Evolutionary conservation across 2,329 filamentous ascomycete genomes (phyloP), one percentile per base, ranked within the genome.

Genomic region (Fusarium coicis): DNA sequence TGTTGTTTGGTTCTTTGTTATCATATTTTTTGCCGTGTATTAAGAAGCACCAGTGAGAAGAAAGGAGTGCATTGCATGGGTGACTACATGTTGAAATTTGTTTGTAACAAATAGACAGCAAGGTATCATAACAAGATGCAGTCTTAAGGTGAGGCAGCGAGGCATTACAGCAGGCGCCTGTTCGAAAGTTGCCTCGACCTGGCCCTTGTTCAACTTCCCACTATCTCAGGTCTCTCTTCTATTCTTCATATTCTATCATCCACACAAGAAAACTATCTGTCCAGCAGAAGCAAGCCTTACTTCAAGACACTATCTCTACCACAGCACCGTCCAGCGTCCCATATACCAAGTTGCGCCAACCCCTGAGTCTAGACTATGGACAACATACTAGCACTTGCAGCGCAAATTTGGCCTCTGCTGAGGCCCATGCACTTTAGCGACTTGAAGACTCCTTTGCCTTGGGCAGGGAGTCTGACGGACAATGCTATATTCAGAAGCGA

Each of bases 341-440:
- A 10, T 19, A 34, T 34, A 5, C 11, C 18, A 52, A 37, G 9
- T 36, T 52, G 26, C 12, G 10, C 8, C 14, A 21, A 10, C 28
- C 21, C 16, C 47, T 19, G 21, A 50, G 21, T 23, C 46, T 23
- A 8, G 3, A 32, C 28, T 18, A 50, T 50, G 46, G 28, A 50
- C 10, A 32, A 10, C 28, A 32, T 49, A 3, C 2, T 3, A 9
- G 9, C 19, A 3, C 44, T 47, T 21, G 3, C 9, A 15, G 14
- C 4, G 10, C 46, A 30, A 6, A n/a, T 30, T n/a, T 47, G 44
- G 26, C 1, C 1, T 47, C 19, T 16, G 19, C 26, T 49, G 14
- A 12, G 4, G 15, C 15, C 2, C 5, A 12, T n/a, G 21, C 5
- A 12, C 0, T 32, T 3, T 9, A 0, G 0, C 9, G 26, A 26